Conservation (phyloP, 139 green algal species). For the Limnomonas spitsbergensis region DNA sequence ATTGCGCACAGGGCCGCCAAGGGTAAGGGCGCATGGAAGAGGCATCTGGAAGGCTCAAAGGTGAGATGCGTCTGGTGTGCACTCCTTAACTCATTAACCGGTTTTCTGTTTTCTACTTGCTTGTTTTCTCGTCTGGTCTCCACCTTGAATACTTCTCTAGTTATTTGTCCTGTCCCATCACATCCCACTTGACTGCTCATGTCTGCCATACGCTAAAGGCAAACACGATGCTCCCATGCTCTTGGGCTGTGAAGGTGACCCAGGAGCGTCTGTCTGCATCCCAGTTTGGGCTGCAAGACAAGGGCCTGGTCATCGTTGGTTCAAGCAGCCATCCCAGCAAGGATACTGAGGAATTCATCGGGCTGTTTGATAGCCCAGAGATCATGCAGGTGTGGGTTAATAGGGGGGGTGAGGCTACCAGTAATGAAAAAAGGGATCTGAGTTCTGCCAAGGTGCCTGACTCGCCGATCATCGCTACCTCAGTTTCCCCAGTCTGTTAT, state of each 20-base stretch:
- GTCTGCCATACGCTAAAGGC: no score
- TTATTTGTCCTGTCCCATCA: no score
- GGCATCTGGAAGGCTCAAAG: slow-evolving; percentile 17
- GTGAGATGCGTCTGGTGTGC: not conserved
- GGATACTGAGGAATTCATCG: slow-evolving; percentile 72
- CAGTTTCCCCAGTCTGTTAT: no score
- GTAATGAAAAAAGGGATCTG: no score
- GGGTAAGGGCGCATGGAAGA: slow-evolving; percentile 69
- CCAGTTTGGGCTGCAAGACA: slow-evolving; percentile 36
- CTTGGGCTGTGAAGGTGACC: not conserved
- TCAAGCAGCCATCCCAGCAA: slow-evolving; percentile 55
- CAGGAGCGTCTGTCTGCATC: slow-evolving; percentile 34
- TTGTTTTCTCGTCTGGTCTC: no score
- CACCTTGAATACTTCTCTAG: no score
- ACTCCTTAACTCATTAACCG: no score
- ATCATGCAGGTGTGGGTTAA: not conserved
- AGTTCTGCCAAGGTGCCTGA: no score
- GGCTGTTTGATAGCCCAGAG: slow-evolving; percentile 56
- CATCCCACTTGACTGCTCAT: no score
- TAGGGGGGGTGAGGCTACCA: not conserved
- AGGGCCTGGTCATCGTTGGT: slow-evolving; percentile 52
- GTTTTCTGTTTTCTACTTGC: no score
- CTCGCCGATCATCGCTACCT: no score
- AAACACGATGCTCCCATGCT: not conserved
- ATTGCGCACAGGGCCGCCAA: slow-evolving; percentile 66